Base-by-base conservation (phyloP, 169 alveolate species). In the Plasmodium vinckei region DNA sequence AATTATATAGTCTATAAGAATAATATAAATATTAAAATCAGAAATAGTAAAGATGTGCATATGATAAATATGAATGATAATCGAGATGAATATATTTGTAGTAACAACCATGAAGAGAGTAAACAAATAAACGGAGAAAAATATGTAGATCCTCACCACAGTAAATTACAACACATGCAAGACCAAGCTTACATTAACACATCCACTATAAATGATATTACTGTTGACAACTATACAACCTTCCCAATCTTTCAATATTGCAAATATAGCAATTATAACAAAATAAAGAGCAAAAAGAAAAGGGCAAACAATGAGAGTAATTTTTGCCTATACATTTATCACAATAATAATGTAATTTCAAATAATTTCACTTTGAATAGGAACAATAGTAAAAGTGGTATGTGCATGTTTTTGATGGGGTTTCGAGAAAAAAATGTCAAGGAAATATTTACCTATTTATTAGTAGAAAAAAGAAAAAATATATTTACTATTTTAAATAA, bases 1-100 rank as follows among this genome's bases (percentile, higher is more conserved):
- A 67, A 67, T 70, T 82, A 33, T 47, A 12, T 82, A 9, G 42
- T 82, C 54, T 68, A 49, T 65, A 82, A 27, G 53, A 82, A 47
- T 13, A 17, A 15, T 23, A 63, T 72, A 59, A 1, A 27, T 46
- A 61, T 61, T 27, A 7, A 51, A 51, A 51, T 2, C 1, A 53
- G 44, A 25, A 3, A 33, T 33, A 3, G 7, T 33, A 33, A 33
- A 33, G 4, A 7, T 33, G 42, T 4, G 42, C 7, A 33, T 33
- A 33, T 33, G 42, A 33, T 33, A 3, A 33, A 63, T 4, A 63
- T 0, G 12, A 25, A 25, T 63, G 23, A 6, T 25, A 33, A 63
- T 33, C 25, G 6, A 10, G 13, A n/a, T 3, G 25, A 63, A 27
- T 5, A 27, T 25, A 63, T 12, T 1, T 10, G 15, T 4, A 63